Base-by-base conservation (phyloP, 768 basidiomycete genomes). In the Trichaptum fuscoviolaceum region DNA sequence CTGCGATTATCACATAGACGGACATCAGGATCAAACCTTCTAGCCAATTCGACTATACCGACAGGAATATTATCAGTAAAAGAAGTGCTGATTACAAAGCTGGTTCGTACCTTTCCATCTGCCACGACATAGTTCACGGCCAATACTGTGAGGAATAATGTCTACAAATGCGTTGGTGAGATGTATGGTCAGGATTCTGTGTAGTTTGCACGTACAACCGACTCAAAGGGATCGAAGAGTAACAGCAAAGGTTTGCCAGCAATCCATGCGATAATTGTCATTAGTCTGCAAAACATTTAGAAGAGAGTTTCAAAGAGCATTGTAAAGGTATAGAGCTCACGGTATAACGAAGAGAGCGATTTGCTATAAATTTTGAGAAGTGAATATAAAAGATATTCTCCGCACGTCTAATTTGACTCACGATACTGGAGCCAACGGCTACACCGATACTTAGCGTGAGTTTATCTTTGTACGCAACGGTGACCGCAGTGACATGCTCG, bases 401-500 rank as follows among this genome's bases (percentile, higher is more conserved):
- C 10, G 35, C 20, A 62, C 60, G 7, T 58, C 35, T 24, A 35
- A 58, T 23, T 57, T 7, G 20, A 81, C 88, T 73, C 72, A 92
- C 90, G 36, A 92, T 89, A 69, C 89, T 89, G 1, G 90, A 90
- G 60, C 94, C 92, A 20, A 94, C 91, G n/a, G 95, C 93, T 24
- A 96, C 92, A 26, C 91, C 89, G 65, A 97, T 80, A 72, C 91
- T 92, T 7, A 97, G 83, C 59, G 92, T 92, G 24, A 97, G 79
- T 75, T 96, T 94, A 76, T 90, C 87, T 77, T 96, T 96, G 67
- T 93, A 90, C 0, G 95, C 92, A 7, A 95, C 95, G 0, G 90
- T 90, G 27, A 97, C 93, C 17, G 95, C 95, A 1, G 94, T 97
- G 52, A 89, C 89, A 73, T 96, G 95, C 73, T 97, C 95, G 65